Evolutionary conservation across 1,284 basidiomycete species (phyloP), one percentile per base, ranked within the genome.

Genomic region (Caloboletus inedulis): DNA sequence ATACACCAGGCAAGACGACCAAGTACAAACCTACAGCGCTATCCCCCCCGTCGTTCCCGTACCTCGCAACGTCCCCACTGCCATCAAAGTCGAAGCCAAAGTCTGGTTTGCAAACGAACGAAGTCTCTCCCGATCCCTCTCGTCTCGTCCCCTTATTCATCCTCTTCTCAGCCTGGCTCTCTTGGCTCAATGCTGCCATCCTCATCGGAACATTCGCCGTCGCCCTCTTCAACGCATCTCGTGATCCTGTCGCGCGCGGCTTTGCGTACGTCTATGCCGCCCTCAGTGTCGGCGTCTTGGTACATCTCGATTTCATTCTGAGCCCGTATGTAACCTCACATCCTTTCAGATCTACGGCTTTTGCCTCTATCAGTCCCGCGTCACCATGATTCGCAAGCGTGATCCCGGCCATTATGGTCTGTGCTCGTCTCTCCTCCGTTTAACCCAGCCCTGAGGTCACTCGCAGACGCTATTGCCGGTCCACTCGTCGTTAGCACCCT

Each of bases 61-160:
- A 0, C 91, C 90, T 1, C 90, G 94, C 77, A 95, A 96, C 70
- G 85, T 96, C 33, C 78, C 90, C 0, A 91, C 94, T 0, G 89
- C 93, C 1, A 81, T 98, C 61, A 89, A 89, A 59, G 92, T 99
- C 35, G 96, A 99, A 71, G 90, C 89, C 30, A 99, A 99, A 68
- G 96, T 99, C 39, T 99, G 96, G 91, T 98, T 99, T 73, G 95
- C 97, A 7, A 98, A 98, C 69, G 97, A 99, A 72, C 79, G 97
- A 61, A 99, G 90, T 92, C 54, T 50, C 77, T 70, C 29, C 36
- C 4, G 12, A 3, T 33, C 34, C 42, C 31, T 52, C 19, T 9
- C 16, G 0, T 4, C 34, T 30, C 14, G 8, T 51, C 21, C 33
- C 10, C 8, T 18, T 23, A 30, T 34, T 58, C 42, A 60, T 44